A percentile compares a stretch with the other conserved stretches of the same genome.
phyloP scores from a whole-genome alignment of 1,284 basidiomycete species.

The Tylopilus orsonianus region DNA sequence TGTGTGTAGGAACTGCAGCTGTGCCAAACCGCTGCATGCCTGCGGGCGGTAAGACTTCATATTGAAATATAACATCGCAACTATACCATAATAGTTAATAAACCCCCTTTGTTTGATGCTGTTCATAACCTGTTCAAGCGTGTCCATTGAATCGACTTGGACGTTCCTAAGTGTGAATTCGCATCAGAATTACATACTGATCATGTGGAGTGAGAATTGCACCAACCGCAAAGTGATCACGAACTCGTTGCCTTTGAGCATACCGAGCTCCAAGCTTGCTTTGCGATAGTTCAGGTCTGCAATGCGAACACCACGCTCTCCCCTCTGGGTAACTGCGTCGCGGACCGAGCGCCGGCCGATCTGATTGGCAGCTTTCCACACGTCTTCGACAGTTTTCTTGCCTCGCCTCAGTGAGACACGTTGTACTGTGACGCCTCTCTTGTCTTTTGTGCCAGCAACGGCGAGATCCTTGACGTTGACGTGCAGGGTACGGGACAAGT shows the following conservation, averaged over 20 bases:
- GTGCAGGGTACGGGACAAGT: conserved; percentile 77
- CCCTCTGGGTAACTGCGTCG: conserved; percentile 66
- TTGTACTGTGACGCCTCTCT: conserved; percentile 94
- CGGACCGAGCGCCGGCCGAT: conserved; percentile 57
- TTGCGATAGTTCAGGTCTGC: conserved; percentile 87
- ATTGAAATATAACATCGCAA: neutral
- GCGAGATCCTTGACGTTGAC: conserved; percentile 78
- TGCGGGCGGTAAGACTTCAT: conserved; percentile 33
- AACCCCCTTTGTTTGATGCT: conserved; percentile 86
- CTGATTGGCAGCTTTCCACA: conserved; percentile 81
- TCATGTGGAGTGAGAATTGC: neutral
- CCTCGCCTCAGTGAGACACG: conserved; percentile 84
- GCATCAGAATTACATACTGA: conserved; percentile 6
- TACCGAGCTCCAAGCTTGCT: conserved; percentile 83
- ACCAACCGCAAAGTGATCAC: conserved; percentile 87
- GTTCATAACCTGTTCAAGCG: conserved; percentile 76
- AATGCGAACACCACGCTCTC: conserved; percentile 88
- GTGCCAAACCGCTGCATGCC: conserved; percentile 99
- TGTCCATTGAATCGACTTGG: conserved; percentile 68
- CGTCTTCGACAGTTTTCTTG: conserved; percentile 76
- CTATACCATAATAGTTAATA: conserved; percentile 94
- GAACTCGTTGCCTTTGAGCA: conserved; percentile 96
- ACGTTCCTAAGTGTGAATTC: conserved; percentile 64
- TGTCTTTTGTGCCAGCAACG: conserved; percentile 97
- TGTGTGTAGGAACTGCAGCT: conserved; percentile 91